A percentile compares a stretch with the other conserved stretches of the same genome.
Evolutionary conservation across 192 early-diverging fungal genomes (phyloP).

Genomic region (Pecoramyces ruminantium): DNA sequence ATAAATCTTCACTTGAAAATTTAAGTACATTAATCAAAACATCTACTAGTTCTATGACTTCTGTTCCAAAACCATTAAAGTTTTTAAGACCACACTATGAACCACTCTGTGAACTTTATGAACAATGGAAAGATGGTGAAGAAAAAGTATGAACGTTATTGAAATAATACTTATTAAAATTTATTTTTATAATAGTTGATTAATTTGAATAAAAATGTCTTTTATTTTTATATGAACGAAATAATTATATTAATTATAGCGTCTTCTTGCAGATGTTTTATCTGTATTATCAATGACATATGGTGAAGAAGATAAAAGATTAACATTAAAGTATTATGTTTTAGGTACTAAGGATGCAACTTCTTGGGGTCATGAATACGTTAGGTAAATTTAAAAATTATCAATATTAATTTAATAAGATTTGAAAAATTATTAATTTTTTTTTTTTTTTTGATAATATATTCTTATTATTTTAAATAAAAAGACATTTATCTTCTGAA

Average conservation of each 20-base stretch:
- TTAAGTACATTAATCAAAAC: conserved; percentile 81
- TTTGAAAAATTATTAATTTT: too few relatives aligned
- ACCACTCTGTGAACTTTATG: conserved; percentile 47
- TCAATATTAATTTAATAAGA: too few relatives aligned
- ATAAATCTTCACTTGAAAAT: conserved; percentile 71
- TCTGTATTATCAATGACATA: conserved; percentile 96
- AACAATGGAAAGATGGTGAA: conserved; percentile 51
- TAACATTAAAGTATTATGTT: conserved; percentile 71
- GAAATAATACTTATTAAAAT: too few relatives aligned
- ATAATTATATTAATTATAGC: conserved; percentile 16
- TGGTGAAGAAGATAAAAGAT: conserved; percentile 65
- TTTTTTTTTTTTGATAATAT: too few relatives aligned
- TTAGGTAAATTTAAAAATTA: conserved; percentile 58
- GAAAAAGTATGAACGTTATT: too few relatives aligned
- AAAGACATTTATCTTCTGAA: conserved; percentile 73
- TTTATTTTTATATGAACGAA: too few relatives aligned
- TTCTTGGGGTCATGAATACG: conserved; percentile 98
- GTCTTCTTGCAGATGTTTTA: conserved; percentile 80
- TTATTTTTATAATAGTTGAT: too few relatives aligned
- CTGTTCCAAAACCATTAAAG: conserved; percentile 98
- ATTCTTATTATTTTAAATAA: too few relatives aligned
- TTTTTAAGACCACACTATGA: conserved; percentile 77
- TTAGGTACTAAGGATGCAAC: conserved; percentile 53
- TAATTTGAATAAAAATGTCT: too few relatives aligned
- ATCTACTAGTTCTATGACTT: conserved; percentile 94